Evolutionary conservation across 345 rosid genomes (phyloP), one percentile per base, ranked within the genome.

Genomic region (Rhizophora mangle): DNA sequence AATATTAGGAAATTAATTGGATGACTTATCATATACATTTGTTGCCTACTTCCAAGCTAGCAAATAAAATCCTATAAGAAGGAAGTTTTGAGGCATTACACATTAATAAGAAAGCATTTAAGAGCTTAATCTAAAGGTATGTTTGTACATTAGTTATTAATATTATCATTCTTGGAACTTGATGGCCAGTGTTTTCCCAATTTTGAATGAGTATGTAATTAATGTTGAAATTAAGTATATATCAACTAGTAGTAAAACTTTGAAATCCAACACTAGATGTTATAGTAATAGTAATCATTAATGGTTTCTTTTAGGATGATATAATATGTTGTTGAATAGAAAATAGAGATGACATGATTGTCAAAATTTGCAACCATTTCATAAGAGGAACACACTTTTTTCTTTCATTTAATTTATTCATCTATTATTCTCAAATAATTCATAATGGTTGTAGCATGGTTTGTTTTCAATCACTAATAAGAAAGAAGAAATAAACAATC

Each of bases 1-100:
- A 75, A 66, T 6, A 76, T 62, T 47, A 82, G 83, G 59, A 70
- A 43, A 70, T 72, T 74, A 63, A 74, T 68, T 10, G 72, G 66
- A 74, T 67, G 68, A 72, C 82, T 80, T n/a, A 67, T 77, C 11
- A 62, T 63, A 68, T 78, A 30, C 19, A 60, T 39, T 18, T 65
- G 77, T 22, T 71, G 81, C 61, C 72, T 66, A 62, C 69, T 81
- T 70, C 80, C 74, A 72, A 78, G 73, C 88, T 87, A 78, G 72
- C 34, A 63, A 16, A 58, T 30, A 63, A 54, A 67, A 36, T 49
- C 13, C 63, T 6, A 64, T 72, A 46, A 75, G 62, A 24, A 46
- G 15, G 11, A 43, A 55, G 52, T 77, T 70, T 68, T 56, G 19
- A 63, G 36, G 27, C 24, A 5, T 32, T 59, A 27, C 49, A 36